These are phyloP conservation scores for Paecilomyces variotii DNA, from an alignment of 2,329 filamentous ascomycete species.

Conservation along the genomic window DNA sequence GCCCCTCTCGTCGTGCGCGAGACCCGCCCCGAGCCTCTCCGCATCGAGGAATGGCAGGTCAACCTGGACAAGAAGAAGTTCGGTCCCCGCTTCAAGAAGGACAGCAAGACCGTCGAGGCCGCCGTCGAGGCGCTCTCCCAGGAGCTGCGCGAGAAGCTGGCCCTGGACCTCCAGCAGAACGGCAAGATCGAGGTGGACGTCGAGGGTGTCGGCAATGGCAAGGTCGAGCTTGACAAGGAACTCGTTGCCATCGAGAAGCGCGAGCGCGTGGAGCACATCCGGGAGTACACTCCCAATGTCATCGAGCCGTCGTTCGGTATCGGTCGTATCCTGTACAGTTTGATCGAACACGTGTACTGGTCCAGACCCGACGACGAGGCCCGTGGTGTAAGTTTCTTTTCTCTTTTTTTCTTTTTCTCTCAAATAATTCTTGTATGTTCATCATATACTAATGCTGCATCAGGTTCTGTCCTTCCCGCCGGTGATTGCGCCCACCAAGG, in stretches of 20 bases:
- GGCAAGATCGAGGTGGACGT: conserved; percentile 75
- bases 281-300: conserved; percentile 91
- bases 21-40: conserved; percentile 66
- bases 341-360: conserved; percentile 97
- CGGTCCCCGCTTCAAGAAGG: conserved; percentile 90
- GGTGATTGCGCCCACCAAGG: conserved; percentile 84
- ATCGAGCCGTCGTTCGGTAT: conserved; percentile 98
- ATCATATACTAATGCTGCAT: conserved; percentile 6
- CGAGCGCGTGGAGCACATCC: conserved; percentile 70
- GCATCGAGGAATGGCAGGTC: conserved; percentile 78
- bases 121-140: conserved; percentile 70
- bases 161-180: conserved; percentile 61
- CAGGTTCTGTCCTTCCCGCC: conserved; percentile 67
- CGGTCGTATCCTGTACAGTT: conserved; percentile 82
- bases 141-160: conserved; percentile 70
- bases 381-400: conserved; percentile 61
- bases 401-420: neutral
- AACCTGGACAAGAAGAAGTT: conserved; percentile 94
- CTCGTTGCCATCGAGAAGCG: conserved; percentile 76
- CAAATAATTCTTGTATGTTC: conserved; percentile 1
- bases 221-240: conserved; percentile 71
- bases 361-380: conserved; percentile 75
- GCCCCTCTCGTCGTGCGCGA: conserved; percentile 79
- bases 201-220: conserved; percentile 56
- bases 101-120: conserved; percentile 75